Conservation (phyloP, 306 rosid genomes). For the Vachellia pachyceras region DNA sequence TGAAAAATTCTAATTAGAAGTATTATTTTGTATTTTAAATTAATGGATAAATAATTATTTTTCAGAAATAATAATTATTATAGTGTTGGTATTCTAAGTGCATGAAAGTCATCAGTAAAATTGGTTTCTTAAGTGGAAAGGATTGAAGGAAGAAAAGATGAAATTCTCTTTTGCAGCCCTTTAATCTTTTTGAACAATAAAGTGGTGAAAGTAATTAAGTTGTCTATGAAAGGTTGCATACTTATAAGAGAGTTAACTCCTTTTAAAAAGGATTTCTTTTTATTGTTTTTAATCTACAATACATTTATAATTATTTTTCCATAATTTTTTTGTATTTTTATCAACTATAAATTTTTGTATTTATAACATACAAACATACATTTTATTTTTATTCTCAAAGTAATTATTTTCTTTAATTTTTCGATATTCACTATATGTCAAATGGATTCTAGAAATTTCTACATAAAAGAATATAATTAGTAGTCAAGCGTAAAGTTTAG, state of each 20-base stretch:
- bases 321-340: too few relatives aligned
- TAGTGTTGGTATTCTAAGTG: conserved; percentile 26
- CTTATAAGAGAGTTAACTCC: background rate
- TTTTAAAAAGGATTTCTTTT: background rate
- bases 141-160: conserved; percentile 61
- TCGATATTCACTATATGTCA: background rate
- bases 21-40: background rate
- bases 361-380: too few relatives aligned
- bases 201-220: conserved; percentile 52
- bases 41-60: background rate
- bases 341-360: too few relatives aligned
- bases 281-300: background rate
- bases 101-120: conserved; percentile 67
- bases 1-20: background rate
- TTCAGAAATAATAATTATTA: background rate
- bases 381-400: too few relatives aligned
- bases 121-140: conserved; percentile 52
- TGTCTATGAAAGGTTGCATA: conserved; percentile 36
- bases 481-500: background rate
- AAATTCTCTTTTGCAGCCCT: conserved; percentile 54
- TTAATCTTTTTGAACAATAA: conserved; percentile 50
- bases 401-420: background rate
- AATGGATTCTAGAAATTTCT: conserved; percentile 10
- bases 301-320: background rate
- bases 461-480: conserved; percentile 41